These are phyloP conservation scores for Capsella rubella DNA, from an alignment of 441 rosid species.

Conservation along the genomic window DNA sequence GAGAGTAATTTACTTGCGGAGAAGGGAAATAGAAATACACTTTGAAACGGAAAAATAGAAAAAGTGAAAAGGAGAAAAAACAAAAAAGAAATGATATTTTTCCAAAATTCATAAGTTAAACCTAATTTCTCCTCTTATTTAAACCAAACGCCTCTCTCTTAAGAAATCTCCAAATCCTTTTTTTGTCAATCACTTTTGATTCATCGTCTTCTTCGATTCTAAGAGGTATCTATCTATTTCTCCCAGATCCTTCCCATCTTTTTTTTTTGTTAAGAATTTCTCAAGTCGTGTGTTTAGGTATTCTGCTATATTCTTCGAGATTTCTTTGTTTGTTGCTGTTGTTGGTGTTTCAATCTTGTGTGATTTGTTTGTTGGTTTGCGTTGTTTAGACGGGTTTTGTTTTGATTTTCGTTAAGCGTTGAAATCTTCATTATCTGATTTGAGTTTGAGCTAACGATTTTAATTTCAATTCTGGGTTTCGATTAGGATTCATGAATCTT, in stretches of 20 bases:
- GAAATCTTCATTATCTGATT: neutral
- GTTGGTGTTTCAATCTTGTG: neutral
- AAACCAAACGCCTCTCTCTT: slow-evolving; percentile 24
- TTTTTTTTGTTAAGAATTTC: neutral
- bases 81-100: neutral
- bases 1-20: neutral
- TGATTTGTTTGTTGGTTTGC: neutral
- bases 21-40: slow-evolving; percentile 8
- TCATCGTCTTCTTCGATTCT: neutral
- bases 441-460: neutral
- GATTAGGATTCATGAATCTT: slow-evolving; percentile 2
- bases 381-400: neutral
- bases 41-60: slow-evolving; percentile 25
- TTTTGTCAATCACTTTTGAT: neutral
- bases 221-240: slow-evolving; percentile 22
- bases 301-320: neutral
- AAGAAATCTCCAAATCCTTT: neutral
- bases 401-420: neutral
- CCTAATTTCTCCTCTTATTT: slow-evolving; percentile 31
- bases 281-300: neutral
- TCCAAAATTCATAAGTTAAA: neutral
- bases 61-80: neutral
- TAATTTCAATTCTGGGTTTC: neutral
- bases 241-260: neutral
- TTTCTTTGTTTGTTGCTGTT: neutral